Base-by-base conservation (phyloP, 768 basidiomycete genomes). In the Suillus clintonianus region DNA sequence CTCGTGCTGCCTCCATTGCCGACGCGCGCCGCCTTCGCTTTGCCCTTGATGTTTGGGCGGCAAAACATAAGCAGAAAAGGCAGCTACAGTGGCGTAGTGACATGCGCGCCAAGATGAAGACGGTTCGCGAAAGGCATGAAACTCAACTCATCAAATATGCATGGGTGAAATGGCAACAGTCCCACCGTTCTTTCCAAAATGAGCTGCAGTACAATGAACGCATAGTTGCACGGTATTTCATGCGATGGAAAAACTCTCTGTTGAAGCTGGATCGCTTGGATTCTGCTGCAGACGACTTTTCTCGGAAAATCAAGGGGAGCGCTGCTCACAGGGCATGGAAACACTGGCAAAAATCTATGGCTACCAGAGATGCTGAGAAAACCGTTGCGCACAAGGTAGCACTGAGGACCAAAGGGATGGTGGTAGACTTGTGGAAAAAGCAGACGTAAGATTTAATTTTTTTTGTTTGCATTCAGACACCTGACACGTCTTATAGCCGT, bases 41-140 rank as follows among this genome's bases (percentile, higher is more conserved):
- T 4, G 75, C 78, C 15, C 69, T 91, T 57, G 60, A 68, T 9
- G 57, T 73, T 4, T 95, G 93, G 93, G 83, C 80, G 63, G 66
- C 69, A 32, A 84, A 77, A 65, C 72, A 86, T 5, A 84, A 81
- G 65, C 81, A 86, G 68, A 86, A 81, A 68, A 80, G 82, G 69
- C 86, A 88, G 69, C 71, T 78, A 27, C 79, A 81, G 62, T 91
- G 89, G 89, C 83, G 87, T 36, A 77, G 84, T 55, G 88, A 84
- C 58, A 92, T 92, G 89, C 88, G 90, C 34, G 68, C 77, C 65
- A 89, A 85, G 71, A 91, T 92, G 86, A 86, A 84, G 69, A 71
- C 74, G 13, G 77, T 90, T 39, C 85, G 84, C 66, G 84, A 85
- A 64, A 86, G 78, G 64, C 81, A 82, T 62, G 88, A 90, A 34